Conservation (phyloP, 202 grass and related monocot species). For the Tripidium arundinaceum region DNA sequence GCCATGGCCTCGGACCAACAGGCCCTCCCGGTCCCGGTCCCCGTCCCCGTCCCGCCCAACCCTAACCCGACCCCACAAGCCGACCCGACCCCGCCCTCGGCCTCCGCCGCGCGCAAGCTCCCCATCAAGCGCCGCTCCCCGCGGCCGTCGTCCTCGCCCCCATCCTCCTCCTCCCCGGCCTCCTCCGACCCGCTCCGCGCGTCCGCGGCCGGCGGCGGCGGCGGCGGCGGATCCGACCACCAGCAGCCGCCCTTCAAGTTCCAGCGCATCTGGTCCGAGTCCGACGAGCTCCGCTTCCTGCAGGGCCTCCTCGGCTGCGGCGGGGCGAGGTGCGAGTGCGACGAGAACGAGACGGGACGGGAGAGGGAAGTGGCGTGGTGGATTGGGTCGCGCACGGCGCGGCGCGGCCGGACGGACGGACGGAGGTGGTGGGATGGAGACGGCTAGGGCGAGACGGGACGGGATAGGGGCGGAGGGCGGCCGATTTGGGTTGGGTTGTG, state of each 20-base stretch:
- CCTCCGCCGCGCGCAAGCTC: constrained; percentile 56
- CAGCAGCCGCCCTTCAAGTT: constrained; percentile 64
- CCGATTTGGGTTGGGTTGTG: not conserved
- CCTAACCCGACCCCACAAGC: constrained; percentile 45
- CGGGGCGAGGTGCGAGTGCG: constrained; percentile 41
- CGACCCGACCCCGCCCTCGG: constrained; percentile 27
- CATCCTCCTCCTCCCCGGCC: constrained; percentile 31
- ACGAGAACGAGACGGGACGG: constrained; percentile 25
- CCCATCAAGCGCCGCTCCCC: constrained; percentile 70
- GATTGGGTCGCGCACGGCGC: constrained; percentile 52
- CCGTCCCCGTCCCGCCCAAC: constrained; percentile 44
- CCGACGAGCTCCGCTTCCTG: constrained; percentile 92
- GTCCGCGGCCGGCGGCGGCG: not conserved
- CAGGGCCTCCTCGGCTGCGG: constrained; percentile 93
- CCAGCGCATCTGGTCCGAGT: constrained; percentile 88
- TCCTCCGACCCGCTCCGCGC: constrained; percentile 35
- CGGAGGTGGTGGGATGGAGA: constrained; percentile 36
- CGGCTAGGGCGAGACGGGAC: constrained; percentile 18
- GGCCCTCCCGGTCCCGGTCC: constrained; percentile 38
- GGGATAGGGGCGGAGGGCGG: not conserved
- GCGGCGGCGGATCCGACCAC: not conserved
- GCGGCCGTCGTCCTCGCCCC: constrained; percentile 28
- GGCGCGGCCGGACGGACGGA: constrained; percentile 42
- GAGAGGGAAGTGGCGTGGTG: not conserved
- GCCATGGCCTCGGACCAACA: constrained; percentile 69